Base-by-base conservation (phyloP, 2,329 filamentous ascomycete genomes). In the Ophiostoma perfectum region DNA sequence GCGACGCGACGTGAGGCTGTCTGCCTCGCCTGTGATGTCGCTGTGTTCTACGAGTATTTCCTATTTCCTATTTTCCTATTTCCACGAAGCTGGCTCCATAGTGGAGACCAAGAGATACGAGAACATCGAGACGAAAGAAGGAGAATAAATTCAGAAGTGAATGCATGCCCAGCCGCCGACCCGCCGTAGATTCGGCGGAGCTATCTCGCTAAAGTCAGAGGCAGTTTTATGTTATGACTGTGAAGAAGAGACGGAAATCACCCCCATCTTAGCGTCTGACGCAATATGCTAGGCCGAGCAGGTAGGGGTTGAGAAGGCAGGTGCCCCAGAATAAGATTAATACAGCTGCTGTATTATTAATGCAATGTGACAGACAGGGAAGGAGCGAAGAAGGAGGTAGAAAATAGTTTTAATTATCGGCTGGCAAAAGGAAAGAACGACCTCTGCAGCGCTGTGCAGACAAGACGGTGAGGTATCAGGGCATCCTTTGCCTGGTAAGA, bases 211-310 rank as follows among this genome's bases (percentile, higher is more conserved):
- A 27, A 27, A 27, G 27, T 27, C 27, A 27, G 27, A 27, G 27
- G 27, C 27, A 27, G 27, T 27, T 27, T 27, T 1, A 2, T 27
- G 27, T 27, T 27, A 27, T 27, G 27, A 27, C 27, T 27, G 27
- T 27, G 27, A 27, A 27, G 27, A 27, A 27, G 27, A 27, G 27
- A 27, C 27, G 27, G 27, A 60, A 38, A 60, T 55, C n/a, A 55
- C 49, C 49, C 42, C 65, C 44, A 52, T 68, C 60, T 47, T 68
- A 70, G 68, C 67, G 68, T 42, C 68, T 71, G 68, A 71, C 70
- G 70, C 70, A 70, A 71, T 71, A 64, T 71, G 42, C 42, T 58
- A 27, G 27, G 27, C 27, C 27, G 27, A 27, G 27, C 41, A 66
- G 60, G n/a, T 42, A 39, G 38, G 44, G 67, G 47, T 49, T 16